These are phyloP conservation scores for Dryas octopetala DNA, from an alignment of 306 rosid genomes.

Conservation along the genomic window DNA sequence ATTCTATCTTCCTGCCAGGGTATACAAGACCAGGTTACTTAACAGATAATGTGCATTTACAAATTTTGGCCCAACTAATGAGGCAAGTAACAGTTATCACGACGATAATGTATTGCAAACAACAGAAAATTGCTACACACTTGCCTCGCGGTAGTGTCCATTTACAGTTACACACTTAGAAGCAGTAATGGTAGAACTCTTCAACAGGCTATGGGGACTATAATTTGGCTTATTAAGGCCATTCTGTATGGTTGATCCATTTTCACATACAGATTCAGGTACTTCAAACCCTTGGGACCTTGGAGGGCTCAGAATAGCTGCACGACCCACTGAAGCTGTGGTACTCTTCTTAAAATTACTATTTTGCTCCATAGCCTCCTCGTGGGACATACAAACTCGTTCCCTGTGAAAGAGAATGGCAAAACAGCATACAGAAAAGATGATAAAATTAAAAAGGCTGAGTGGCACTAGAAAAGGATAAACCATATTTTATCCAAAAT, in stretches of 20 bases:
- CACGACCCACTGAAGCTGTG: slow-evolving; percentile 43
- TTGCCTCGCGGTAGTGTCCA: slow-evolving; percentile 27
- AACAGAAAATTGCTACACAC: background rate
- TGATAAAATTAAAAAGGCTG: background rate
- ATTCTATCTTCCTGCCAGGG: slow-evolving; percentile 31
- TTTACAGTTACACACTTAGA: slow-evolving; percentile 40
- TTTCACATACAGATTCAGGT: slow-evolving; percentile 18
- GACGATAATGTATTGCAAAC: background rate
- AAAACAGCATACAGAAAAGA: slow-evolving; percentile 1
- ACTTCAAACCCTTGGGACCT: slow-evolving; percentile 24
- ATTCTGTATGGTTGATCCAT: slow-evolving; percentile 32
- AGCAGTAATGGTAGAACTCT: slow-evolving; percentile 44
- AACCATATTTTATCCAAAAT: background rate
- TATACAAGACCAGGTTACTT: slow-evolving; percentile 13
- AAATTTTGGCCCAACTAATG: background rate
- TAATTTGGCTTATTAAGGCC: slow-evolving; percentile 29
- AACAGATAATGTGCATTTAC: background rate
- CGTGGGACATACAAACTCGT: slow-evolving; percentile 37
- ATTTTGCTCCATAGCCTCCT: slow-evolving; percentile 40
- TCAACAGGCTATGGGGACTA: slow-evolving; percentile 35
- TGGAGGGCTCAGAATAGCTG: slow-evolving; percentile 43
- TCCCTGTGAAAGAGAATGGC: slow-evolving; percentile 35
- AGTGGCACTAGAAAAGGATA: background rate
- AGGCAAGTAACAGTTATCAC: background rate
- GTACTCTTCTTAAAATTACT: slow-evolving; percentile 12